Evolutionary conservation across 495 filamentous ascomycete genomes (phyloP).

Genomic region (Xylaria grammica): DNA sequence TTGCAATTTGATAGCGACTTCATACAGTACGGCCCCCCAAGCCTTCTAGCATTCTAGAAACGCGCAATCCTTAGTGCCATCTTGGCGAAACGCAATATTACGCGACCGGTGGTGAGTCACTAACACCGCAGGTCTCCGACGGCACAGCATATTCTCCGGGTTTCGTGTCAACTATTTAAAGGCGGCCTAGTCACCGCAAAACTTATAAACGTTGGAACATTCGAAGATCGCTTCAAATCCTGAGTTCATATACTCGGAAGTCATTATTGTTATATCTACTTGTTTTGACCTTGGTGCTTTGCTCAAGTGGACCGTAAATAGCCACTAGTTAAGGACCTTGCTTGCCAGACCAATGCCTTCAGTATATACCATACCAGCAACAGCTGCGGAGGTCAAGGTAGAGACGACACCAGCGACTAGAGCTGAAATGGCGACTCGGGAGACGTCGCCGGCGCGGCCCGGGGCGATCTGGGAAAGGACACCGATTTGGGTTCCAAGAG

Average conservation of each 20-base stretch:
- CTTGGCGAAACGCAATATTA: background rate
- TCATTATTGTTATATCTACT: background rate
- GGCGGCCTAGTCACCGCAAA: background rate
- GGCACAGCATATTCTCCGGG: background rate
- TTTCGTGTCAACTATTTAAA: background rate
- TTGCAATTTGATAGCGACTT: no score
- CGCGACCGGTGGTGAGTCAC: background rate
- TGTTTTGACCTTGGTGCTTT: background rate
- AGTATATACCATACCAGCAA: conserved; percentile 68
- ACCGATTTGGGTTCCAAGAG: conserved; percentile 84
- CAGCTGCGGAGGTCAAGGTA: conserved; percentile 79
- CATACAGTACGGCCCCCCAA: background rate
- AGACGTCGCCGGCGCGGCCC: conserved; percentile 72
- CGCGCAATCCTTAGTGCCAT: background rate
- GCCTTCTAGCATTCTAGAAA: background rate
- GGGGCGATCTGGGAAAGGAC: conserved; percentile 83
- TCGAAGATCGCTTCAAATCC: background rate
- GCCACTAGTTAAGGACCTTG: background rate
- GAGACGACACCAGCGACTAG: conserved; percentile 78
- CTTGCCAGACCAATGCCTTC: conserved; percentile 28
- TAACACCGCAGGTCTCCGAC: conserved; percentile 10
- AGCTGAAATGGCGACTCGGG: conserved; percentile 74
- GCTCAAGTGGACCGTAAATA: background rate
- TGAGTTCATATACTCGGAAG: background rate
- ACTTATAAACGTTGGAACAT: background rate